Evolutionary conservation across 768 basidiomycete species (phyloP).

Genomic region (Kwoniella mangroviensis): DNA sequence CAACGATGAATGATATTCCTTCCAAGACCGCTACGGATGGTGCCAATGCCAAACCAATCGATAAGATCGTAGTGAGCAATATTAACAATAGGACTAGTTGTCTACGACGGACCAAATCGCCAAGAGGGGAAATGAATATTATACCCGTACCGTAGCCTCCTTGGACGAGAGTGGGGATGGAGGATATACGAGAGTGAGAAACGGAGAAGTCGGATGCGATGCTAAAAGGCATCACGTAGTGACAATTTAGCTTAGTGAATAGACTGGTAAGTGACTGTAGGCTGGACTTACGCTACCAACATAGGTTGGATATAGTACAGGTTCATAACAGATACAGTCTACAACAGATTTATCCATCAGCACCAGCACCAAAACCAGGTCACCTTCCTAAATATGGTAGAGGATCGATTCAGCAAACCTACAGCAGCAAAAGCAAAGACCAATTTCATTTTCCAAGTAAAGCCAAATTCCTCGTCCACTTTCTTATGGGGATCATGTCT

Average conservation of each 20-base stretch:
- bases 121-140: conserved; percentile 76
- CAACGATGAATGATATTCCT: conserved; percentile 71
- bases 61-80: conserved; percentile 64
- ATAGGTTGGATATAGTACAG: conserved; percentile 74
- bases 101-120: conserved; percentile 78
- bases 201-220: conserved; percentile 49
- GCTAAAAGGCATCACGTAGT: conserved; percentile 35
- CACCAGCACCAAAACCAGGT: not conserved
- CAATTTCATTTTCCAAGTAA: conserved; percentile 59
- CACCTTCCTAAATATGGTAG: not conserved
- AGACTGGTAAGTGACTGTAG: conserved; percentile 39
- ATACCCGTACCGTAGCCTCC: conserved; percentile 72
- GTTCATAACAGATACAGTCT: conserved; percentile 61
- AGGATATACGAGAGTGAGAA: conserved; percentile 47
- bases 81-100: conserved; percentile 70
- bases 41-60: conserved; percentile 74
- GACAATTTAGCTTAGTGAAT: too few species aligned
- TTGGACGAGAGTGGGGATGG: conserved; percentile 58
- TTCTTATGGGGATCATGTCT: conserved; percentile 59
- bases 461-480: conserved; percentile 40
- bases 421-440: conserved; percentile 71
- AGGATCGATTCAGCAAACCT: conserved; percentile 56
- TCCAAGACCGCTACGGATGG: conserved; percentile 68
- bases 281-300: conserved; percentile 63
- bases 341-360: not conserved